Evolutionary conservation across 306 rosid genomes (phyloP).

Genomic region (Lupinus albus): DNA sequence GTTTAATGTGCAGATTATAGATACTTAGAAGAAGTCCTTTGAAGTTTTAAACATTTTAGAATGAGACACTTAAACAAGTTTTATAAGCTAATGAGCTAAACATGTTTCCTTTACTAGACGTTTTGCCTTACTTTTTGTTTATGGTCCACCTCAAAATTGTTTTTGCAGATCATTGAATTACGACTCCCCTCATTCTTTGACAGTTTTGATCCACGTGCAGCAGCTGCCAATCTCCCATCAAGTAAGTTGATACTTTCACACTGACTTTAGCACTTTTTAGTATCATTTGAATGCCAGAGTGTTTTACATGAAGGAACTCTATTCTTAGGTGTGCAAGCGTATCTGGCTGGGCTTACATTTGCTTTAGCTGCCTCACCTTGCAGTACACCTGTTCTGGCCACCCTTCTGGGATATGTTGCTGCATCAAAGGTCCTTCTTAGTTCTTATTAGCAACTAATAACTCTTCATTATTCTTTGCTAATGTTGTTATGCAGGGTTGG

Average conservation of each 20-base stretch:
- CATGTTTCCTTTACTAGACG: background rate
- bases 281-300: conserved; percentile 18
- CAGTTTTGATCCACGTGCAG: conserved; percentile 87
- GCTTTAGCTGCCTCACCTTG: conserved; percentile 98
- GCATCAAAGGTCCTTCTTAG: conserved; percentile 74
- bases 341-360: conserved; percentile 93
- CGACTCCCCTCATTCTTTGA: conserved; percentile 84
- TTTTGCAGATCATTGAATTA: conserved; percentile 77
- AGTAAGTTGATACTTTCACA: conserved; percentile 50
- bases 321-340: conserved; percentile 83
- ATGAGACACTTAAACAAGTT: conserved; percentile 1
- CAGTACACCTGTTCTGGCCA: conserved; percentile 90
- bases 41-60: conserved; percentile 8
- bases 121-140: conserved; percentile 18
- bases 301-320: conserved; percentile 36
- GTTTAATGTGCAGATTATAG: conserved; percentile 9
- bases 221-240: conserved; percentile 90
- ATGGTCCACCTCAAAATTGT: conserved; percentile 37
- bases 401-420: conserved; percentile 87
- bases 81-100: conserved; percentile 20
- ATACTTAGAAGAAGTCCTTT: background rate
- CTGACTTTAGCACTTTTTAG: conserved; percentile 3
- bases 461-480: conserved; percentile 30
- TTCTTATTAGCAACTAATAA: conserved; percentile 24
- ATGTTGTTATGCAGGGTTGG: conserved; percentile 10